Conservation (phyloP, 208 protist genomes). For the Crithidia sp. region DNA sequence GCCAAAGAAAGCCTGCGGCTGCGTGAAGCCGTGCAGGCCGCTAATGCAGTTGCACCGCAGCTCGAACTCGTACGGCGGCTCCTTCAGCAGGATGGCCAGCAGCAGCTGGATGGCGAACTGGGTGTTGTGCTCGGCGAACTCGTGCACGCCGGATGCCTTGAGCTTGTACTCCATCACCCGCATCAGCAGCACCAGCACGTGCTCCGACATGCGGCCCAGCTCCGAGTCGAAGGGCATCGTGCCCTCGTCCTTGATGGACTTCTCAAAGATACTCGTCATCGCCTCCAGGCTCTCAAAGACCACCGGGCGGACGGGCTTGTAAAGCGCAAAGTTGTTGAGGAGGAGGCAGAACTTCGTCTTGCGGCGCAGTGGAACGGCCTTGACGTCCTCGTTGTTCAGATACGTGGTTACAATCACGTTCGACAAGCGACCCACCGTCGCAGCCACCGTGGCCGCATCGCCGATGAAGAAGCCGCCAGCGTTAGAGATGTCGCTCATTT, state of each 20-base stretch:
- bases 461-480: slow-evolving; percentile 55
- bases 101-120: slow-evolving; percentile 93
- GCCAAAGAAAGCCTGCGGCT: slow-evolving; percentile 90
- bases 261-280: slow-evolving; percentile 87
- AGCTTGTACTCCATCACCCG: slow-evolving; percentile 90
- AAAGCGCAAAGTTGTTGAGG: slow-evolving; percentile 90
- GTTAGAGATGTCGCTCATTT: slow-evolving; percentile 61
- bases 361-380: slow-evolving; percentile 73
- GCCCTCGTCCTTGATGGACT: slow-evolving; percentile 82
- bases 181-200: slow-evolving; percentile 92
- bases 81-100: slow-evolving; percentile 91
- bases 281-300: slow-evolving; percentile 82
- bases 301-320: slow-evolving; percentile 60
- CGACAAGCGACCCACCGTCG: slow-evolving; percentile 40
- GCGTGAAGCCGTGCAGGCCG: slow-evolving; percentile 87
- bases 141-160: slow-evolving; percentile 84
- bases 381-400: slow-evolving; percentile 78
- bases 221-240: slow-evolving; percentile 90
- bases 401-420: slow-evolving; percentile 67
- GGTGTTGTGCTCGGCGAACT: slow-evolving; percentile 90
- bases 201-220: slow-evolving; percentile 92
- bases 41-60: slow-evolving; percentile 92
- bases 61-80: slow-evolving; percentile 89
- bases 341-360: slow-evolving; percentile 89
- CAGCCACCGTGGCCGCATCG: slow-evolving; percentile 39